Percentiles rank a stretch among this genome's conserved stretches.
phyloP scores from a whole-genome alignment of 768 basidiomycete species.

The Russula virescens region DNA sequence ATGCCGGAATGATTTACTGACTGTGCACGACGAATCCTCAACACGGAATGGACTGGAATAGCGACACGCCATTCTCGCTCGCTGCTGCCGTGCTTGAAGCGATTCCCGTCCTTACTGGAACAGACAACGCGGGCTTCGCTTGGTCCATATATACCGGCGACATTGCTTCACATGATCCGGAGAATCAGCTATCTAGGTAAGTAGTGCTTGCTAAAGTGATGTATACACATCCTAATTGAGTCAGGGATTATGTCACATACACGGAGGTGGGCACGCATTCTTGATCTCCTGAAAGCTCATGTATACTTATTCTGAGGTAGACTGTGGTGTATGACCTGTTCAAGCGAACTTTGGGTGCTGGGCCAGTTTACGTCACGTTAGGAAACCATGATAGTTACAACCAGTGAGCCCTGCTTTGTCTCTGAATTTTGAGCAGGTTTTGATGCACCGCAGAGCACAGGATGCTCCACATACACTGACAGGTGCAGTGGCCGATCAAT shows the following conservation, averaged over 20 bases:
- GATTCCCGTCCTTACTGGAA: conserved; percentile 61
- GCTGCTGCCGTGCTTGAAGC: conserved; percentile 55
- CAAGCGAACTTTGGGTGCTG: conserved; percentile 52
- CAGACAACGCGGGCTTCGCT: conserved; percentile 53
- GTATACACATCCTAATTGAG: background rate
- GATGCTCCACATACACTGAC: conserved; percentile 57
- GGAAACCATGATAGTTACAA: conserved; percentile 78
- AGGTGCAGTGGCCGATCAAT: conserved; percentile 50
- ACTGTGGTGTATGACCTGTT: conserved; percentile 62
- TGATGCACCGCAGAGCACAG: conserved; percentile 39
- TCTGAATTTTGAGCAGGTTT: background rate
- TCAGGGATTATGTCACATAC: conserved; percentile 54
- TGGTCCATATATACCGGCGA: conserved; percentile 72
- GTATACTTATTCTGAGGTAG: conserved; percentile 31
- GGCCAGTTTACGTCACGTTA: conserved; percentile 69
- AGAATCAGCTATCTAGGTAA: conserved; percentile 56
- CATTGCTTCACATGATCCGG: conserved; percentile 64
- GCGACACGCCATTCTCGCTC: conserved; percentile 62
- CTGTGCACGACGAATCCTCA: background rate
- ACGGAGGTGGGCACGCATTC: conserved; percentile 44
- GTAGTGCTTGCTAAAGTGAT: conserved; percentile 18
- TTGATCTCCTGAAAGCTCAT: background rate
- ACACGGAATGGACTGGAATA: background rate
- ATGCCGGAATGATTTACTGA: background rate
- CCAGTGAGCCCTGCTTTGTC: conserved; percentile 37